Percentiles rank a stretch among this genome's conserved stretches.
These are phyloP conservation scores for Asterionellopsis glacialis DNA, from an alignment of 108 stramenopile species.

Conservation along the genomic window DNA sequence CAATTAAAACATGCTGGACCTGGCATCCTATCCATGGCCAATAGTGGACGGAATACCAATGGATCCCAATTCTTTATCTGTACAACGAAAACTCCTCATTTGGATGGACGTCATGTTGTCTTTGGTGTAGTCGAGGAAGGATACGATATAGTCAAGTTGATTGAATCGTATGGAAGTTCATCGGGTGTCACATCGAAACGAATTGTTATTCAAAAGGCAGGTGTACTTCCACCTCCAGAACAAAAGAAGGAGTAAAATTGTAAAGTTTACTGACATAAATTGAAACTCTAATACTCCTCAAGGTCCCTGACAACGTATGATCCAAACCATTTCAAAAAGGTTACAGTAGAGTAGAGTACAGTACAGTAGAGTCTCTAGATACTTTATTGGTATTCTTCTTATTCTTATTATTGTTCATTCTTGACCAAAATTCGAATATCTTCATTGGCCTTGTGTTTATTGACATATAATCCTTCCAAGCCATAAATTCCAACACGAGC, in stretches of 20 bases:
- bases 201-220: slow-evolving; percentile 57
- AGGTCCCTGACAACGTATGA: too few relatives aligned
- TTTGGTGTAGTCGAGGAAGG: slow-evolving; percentile 75
- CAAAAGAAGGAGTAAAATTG: too few relatives aligned
- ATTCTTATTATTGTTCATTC: slow-evolving; percentile 3
- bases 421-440: slow-evolving; percentile 40
- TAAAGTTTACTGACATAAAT: too few relatives aligned
- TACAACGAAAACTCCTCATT: slow-evolving; percentile 85
- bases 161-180: slow-evolving; percentile 60
- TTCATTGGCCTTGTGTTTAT: slow-evolving; percentile 44
- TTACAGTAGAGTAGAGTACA: too few relatives aligned
- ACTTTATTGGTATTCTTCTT: too few relatives aligned
- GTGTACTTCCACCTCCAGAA: slow-evolving; percentile 19
- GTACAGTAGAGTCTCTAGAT: too few relatives aligned
- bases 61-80: slow-evolving; percentile 89
- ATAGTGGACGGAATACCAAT: slow-evolving; percentile 89
- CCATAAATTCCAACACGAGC: slow-evolving; percentile 47
- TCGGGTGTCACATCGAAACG: slow-evolving; percentile 45
- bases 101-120: slow-evolving; percentile 87
- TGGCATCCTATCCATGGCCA: slow-evolving; percentile 92
- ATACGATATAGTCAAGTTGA: slow-evolving; percentile 71
- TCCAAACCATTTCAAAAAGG: too few relatives aligned
- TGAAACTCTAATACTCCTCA: too few relatives aligned
- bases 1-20: slow-evolving; percentile 86
- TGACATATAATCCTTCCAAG: slow-evolving; percentile 36